Evolutionary conservation across 1,284 basidiomycete species (phyloP), one percentile per base, ranked within the genome.

Genomic region (Golubevia pallescens): DNA sequence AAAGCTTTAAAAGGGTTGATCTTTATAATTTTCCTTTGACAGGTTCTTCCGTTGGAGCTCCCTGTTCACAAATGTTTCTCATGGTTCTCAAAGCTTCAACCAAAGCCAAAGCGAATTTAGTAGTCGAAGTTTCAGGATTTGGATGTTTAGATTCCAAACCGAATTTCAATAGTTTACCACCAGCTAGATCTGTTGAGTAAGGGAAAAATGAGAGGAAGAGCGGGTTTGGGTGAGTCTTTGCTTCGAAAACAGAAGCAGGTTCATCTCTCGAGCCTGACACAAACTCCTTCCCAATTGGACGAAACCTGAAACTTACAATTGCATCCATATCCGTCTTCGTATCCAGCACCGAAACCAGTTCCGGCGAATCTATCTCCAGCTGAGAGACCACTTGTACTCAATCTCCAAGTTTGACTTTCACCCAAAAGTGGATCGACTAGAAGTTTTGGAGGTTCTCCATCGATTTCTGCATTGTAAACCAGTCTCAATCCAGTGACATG

Each of bases 401-500:
- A 61, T 57, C 73, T 74, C 83, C 83, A 85, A 10, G 76, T 74
- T 66, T 78, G 73, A 53, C 71, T 74, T 69, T 84, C 80, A 65
- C 66, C 73, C 58, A 81, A 78, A 52, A 84, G 71, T 14, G 73
- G 73, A 57, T 85, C 83, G 6, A 63, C 42, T 58, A 85, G 78
- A 2, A 85, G 54, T 32, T 69, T 66, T 19, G 61, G 57, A 53
- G 20, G 34, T 24, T 66, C 60, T 10, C 65, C 65, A 62, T 73
- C 74, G 58, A 77, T 77, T 21, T 67, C 61, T 10, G 70, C 42
- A 21, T 76, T 71, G 58, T 74, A 75, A 57, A 78, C 73, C 19
- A 92, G 89, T 51, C 89, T 90, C 62, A 98, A 88, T 3, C 94
- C 95, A 71, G 97, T 91, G 34, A 98, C 88, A 86, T 98, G 95